Base-by-base conservation (phyloP, 768 basidiomycete species). In the Collybia nuda region DNA sequence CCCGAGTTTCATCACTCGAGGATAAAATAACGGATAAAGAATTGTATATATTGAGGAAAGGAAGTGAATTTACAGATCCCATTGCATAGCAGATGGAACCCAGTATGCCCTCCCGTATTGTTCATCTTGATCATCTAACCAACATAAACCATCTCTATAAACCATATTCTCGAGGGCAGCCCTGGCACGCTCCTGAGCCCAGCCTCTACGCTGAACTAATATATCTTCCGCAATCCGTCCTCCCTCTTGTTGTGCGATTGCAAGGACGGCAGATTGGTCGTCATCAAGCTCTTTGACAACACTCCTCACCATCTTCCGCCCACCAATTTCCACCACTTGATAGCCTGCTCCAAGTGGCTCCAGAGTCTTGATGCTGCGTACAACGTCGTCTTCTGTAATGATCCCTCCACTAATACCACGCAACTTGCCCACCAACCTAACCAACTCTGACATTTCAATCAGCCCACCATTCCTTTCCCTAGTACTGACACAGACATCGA, bases 331-430 rank as follows among this genome's bases (percentile, higher is more conserved):
- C 41, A 95, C 73, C 18, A 96, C 79, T 56, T 90, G 82, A 67
- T 98, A 98, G 2, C 97, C 97, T n/a, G 91, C 86, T 9, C 89
- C 87, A 3, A 98, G 80, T 0, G 94, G 93, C 54, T 87, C 80
- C 9, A 99, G 79, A 2, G 92, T 88, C 70, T 87, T 86, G 68
- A 98, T 89, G 50, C 90, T 90, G 47, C 85, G 77, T 22, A 83
- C 65, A 47, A 98, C 80, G 66, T 98, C 94, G 44, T 93, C 88
- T 63, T 91, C 87, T 1, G 90, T 90, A 52, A 98, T 81, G 2
- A 71, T 75, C n/a, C 81, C 85, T 32, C 77, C 81, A 49, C 74
- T 70, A 18, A 87, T 80, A 4, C 85, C 85, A 15, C 96, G 78
- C 36, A 98, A 71, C 65, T 82, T 85, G 56, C 80, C 81, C 50